Evolutionary conservation across 2,329 filamentous ascomycete genomes (phyloP), one percentile per base, ranked within the genome.

Genomic region (Hypomyces rosellus): DNA sequence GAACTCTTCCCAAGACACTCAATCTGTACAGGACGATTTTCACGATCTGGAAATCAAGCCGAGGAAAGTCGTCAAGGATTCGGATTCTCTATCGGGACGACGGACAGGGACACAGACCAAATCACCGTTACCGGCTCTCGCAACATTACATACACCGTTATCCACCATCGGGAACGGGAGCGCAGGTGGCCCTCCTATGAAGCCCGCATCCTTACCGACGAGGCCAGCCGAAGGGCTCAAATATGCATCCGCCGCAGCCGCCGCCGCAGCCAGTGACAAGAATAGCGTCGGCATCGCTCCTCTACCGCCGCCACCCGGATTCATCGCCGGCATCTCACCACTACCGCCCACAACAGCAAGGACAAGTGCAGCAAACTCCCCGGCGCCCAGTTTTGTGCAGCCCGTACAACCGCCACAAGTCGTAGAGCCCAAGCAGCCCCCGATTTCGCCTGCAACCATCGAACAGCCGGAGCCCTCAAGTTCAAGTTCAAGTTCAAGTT

Each of bases 191-290:
- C 76, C 76, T 48, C 73, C 77, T 48, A 97, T 97, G 92, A 99
- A 97, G 74, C 92, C 93, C 12, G 93, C 93, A 15, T 85, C 89
- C 15, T 72, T 91, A 60, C 93, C 93, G 1, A 84, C 88, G 52
- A 82, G 92, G 66, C 84, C 88, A 6, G 87, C 89, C 4, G 92
- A 97, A 67, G 89, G 88, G 1, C 76, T 99, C 58, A 97, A 97
- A 70, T 99, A 99, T 66, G 93, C 93, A 41, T 97, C 93, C 36
- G 93, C 93, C 0, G 93, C 93, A 0, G 93, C 93, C 0, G 93
- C 93, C 0, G 93, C 92, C 0, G 92, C 93, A 1, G 89, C 91
- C 42, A 90, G 83, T 66, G 90, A 96, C 59, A 80, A 75, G 70
- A 91, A 89, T 73, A 92, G 86, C 65, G 86, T 97, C 30, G 93